Conservation (phyloP, 129 eudicot species). For the Glebionis coronaria region DNA sequence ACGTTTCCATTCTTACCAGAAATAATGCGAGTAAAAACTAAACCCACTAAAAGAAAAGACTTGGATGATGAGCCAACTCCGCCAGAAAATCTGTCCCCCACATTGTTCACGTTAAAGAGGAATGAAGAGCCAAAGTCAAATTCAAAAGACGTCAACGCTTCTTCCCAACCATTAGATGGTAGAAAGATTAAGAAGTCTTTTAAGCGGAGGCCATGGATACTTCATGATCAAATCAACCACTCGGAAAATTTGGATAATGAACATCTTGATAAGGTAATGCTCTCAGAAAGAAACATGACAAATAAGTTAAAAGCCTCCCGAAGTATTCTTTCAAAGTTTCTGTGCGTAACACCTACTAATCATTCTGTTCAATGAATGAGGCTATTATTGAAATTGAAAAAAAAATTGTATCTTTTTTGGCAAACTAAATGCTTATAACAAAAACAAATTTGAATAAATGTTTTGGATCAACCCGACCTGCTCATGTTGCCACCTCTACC, state of each 20-base stretch:
- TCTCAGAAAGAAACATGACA: too few species aligned
- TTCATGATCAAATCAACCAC: neutral
- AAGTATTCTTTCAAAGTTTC: too few species aligned
- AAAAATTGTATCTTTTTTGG: too few species aligned
- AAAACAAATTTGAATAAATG: too few species aligned
- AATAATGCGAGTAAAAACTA: neutral
- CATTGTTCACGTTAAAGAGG: conserved; percentile 25
- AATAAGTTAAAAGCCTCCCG: too few species aligned
- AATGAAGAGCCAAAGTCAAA: conserved; percentile 19
- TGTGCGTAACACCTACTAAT: too few species aligned
- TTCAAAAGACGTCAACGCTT: neutral
- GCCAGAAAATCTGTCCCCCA: too few species aligned
- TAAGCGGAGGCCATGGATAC: neutral
- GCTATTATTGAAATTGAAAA: too few species aligned
- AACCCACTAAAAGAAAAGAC: neutral
- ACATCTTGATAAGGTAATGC: neutral
- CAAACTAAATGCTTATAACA: too few species aligned
- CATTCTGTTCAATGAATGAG: too few species aligned
- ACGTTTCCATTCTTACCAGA: neutral
- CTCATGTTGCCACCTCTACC: neutral
- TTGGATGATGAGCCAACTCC: neutral
- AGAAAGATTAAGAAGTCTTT: neutral
- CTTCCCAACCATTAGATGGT: neutral
- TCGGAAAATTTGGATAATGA: neutral
- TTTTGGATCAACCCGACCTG: neutral